phyloP scores from a whole-genome alignment of 2,329 filamentous ascomycete species.

The Xylariales sp. region DNA sequence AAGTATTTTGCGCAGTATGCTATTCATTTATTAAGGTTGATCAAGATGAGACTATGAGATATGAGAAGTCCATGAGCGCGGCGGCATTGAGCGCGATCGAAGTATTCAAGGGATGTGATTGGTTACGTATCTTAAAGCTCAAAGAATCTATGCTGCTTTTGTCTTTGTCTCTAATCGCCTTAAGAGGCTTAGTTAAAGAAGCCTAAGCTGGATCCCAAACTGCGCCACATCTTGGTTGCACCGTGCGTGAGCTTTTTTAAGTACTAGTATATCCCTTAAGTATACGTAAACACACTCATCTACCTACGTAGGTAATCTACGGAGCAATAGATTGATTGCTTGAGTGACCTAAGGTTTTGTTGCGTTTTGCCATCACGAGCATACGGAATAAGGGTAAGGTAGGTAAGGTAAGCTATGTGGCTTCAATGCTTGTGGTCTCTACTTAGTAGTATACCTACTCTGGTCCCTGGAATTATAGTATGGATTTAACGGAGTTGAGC shows the following conservation, averaged over 20 bases:
- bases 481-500: slow-evolving; percentile 31
- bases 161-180: not conserved
- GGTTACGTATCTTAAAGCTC: slow-evolving; percentile 16
- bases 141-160: slow-evolving; percentile 17
- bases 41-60: slow-evolving; percentile 6
- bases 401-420: not conserved
- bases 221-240: slow-evolving; percentile 25
- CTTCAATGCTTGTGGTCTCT: not conserved
- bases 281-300: too few relatives aligned
- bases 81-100: slow-evolving; percentile 8
- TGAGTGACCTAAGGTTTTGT: not conserved
- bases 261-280: too few relatives aligned
- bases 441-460: not conserved
- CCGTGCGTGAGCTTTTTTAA: not conserved
- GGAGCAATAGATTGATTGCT: not conserved
- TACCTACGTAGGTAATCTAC: too few relatives aligned
- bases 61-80: slow-evolving; percentile 11
- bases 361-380: not conserved
- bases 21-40: slow-evolving; percentile 3
- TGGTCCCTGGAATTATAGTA: slow-evolving; percentile 9
- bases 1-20: not conserved
- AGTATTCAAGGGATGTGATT: slow-evolving; percentile 22
- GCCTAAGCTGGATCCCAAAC: not conserved
- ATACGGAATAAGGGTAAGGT: not conserved
- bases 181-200: not conserved